Percentiles rank a stretch among this genome's conserved stretches.
Evolutionary conservation across 495 filamentous ascomycete genomes (phyloP).

Genomic region (Neurospora sp.): DNA sequence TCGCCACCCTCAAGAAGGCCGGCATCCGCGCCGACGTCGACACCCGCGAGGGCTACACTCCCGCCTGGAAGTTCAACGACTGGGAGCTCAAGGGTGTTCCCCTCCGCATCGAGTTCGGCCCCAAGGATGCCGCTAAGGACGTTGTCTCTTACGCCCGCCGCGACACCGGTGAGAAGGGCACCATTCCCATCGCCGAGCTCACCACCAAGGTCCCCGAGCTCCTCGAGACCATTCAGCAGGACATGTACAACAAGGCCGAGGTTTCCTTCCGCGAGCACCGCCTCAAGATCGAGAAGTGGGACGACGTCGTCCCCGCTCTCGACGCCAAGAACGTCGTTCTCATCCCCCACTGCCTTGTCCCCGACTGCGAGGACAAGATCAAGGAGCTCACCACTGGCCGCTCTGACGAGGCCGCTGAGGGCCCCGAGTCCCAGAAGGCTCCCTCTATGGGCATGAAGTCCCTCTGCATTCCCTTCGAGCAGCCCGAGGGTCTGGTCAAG

Average conservation of each 20-base stretch:
- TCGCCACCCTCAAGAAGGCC: slow-evolving; percentile 49
- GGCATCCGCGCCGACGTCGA: slow-evolving; percentile 66
- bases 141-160: slow-evolving; percentile 78
- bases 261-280: slow-evolving; percentile 66
- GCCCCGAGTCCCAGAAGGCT: slow-evolving; percentile 64
- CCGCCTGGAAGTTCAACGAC: slow-evolving; percentile 96
- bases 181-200: slow-evolving; percentile 63
- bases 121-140: slow-evolving; percentile 76
- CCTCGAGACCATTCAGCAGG: slow-evolving; percentile 78
- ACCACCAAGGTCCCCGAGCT: slow-evolving; percentile 60
- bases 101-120: slow-evolving; percentile 87
- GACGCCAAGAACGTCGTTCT: slow-evolving; percentile 86
- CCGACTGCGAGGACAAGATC: slow-evolving; percentile 84
- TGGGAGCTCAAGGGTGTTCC: slow-evolving; percentile 94
- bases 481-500: slow-evolving; percentile 66
- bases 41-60: slow-evolving; percentile 74
- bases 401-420: slow-evolving; percentile 51
- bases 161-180: slow-evolving; percentile 73
- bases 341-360: slow-evolving; percentile 72
- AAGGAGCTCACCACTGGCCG: slow-evolving; percentile 78
- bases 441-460: slow-evolving; percentile 97
- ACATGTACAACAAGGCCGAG: slow-evolving; percentile 78
- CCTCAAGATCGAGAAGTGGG: slow-evolving; percentile 73
- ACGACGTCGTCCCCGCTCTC: slow-evolving; percentile 72
- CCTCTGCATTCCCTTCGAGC: slow-evolving; percentile 94